These are phyloP conservation scores for Mallotus nudiflorus DNA, from an alignment of 345 rosid species.

Conservation along the genomic window DNA sequence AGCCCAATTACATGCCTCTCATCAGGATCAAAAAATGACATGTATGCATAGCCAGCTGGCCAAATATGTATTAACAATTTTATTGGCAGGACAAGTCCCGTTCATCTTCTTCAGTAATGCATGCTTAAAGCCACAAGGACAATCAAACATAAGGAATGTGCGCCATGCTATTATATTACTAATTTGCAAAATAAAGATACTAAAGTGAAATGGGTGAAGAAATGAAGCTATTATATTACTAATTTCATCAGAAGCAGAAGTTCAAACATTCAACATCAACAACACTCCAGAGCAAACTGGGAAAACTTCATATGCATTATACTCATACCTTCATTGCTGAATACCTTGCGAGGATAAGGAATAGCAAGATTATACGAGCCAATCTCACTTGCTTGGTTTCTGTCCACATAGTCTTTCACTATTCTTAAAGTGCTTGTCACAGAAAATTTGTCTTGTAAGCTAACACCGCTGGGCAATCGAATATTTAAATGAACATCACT, in stretches of 20 bases:
- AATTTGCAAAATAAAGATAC: not conserved
- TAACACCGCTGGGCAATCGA: constrained; percentile 62
- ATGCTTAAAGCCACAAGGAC: not conserved
- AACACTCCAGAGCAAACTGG: not conserved
- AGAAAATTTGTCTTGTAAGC: constrained; percentile 72
- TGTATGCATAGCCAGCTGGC: not conserved
- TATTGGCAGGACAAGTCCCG: not conserved
- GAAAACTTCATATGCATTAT: not conserved
- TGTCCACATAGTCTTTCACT: constrained; percentile 74
- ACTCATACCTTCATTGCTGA: constrained; percentile 69
- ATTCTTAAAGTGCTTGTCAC: constrained; percentile 51
- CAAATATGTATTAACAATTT: not conserved
- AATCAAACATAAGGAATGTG: not conserved
- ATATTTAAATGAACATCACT: constrained; percentile 72
- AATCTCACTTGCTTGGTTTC: constrained; percentile 44
- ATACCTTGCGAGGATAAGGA: constrained; percentile 88
- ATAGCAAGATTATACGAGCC: constrained; percentile 72
- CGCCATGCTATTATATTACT: not conserved
- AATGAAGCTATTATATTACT: too few species aligned
- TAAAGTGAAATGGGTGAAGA: not conserved
- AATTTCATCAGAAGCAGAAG: not conserved
- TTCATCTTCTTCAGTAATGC: not conserved
- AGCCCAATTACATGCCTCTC: not conserved
- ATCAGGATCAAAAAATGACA: not conserved
- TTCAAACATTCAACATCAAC: not conserved